A percentile compares a stretch with the other conserved stretches of the same genome.
These are phyloP conservation scores for Tylopilus sp. DNA, from an alignment of 1,284 basidiomycete species.

Conservation along the genomic window DNA sequence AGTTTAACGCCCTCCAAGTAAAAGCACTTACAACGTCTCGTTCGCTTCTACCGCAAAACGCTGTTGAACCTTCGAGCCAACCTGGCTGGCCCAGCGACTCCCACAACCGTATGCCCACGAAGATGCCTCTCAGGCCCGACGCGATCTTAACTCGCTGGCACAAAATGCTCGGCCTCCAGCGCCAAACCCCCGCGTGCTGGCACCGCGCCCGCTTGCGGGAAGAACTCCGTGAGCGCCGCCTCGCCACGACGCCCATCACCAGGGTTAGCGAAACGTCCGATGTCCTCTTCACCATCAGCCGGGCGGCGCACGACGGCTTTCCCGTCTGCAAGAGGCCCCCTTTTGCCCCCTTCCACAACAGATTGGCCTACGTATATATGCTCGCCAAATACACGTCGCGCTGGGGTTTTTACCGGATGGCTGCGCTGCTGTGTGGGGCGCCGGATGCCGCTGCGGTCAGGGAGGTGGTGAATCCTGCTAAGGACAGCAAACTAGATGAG, in stretches of 20 bases:
- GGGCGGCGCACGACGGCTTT: slow-evolving; percentile 19
- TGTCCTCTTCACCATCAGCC: slow-evolving; percentile 23
- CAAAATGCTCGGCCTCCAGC: slow-evolving; percentile 22
- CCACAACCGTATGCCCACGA: slow-evolving; percentile 13
- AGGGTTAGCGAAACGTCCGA: slow-evolving; percentile 20
- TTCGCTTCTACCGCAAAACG: too few relatives aligned
- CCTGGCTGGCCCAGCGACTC: slow-evolving; percentile 7
- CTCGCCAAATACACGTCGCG: slow-evolving; percentile 19
- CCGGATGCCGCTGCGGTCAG: slow-evolving; percentile 18
- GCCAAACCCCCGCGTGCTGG: slow-evolving; percentile 17
- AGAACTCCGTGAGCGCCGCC: slow-evolving; percentile 15
- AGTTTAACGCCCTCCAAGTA: too few relatives aligned
- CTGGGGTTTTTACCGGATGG: slow-evolving; percentile 22
- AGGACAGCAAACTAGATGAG: slow-evolving; percentile 22
- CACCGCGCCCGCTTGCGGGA: slow-evolving; percentile 17
- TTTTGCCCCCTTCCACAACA: slow-evolving; percentile 18
- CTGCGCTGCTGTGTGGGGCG: slow-evolving; percentile 18
- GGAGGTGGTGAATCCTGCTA: slow-evolving; percentile 23
- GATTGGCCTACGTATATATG: slow-evolving; percentile 19
- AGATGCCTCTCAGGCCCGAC: slow-evolving; percentile 17
- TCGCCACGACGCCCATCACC: slow-evolving; percentile 17
- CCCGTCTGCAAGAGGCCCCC: slow-evolving; percentile 17
- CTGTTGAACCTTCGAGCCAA: too few relatives aligned
- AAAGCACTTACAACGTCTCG: too few relatives aligned
- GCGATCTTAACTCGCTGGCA: slow-evolving; percentile 17